phyloP scores from a whole-genome alignment of 2,329 filamentous ascomycete genomes.

The Exophiala xenobiotica region DNA sequence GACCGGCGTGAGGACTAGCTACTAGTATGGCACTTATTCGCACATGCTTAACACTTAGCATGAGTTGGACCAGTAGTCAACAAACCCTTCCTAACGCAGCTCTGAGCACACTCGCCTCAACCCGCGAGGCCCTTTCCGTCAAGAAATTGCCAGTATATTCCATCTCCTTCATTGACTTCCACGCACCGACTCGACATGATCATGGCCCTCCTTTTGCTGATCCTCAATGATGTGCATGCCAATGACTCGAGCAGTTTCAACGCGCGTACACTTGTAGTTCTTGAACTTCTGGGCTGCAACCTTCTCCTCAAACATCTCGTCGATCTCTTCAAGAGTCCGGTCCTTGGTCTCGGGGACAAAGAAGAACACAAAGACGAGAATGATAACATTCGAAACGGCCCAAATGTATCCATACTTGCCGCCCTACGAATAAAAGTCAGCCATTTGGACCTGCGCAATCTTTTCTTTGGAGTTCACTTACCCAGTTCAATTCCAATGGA shows the following conservation, averaged over 20 bases:
- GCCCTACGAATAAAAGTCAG: slow-evolving; percentile 14
- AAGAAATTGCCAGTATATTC: too few species aligned
- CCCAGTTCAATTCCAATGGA: slow-evolving; percentile 53
- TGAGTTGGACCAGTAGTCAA: too few species aligned
- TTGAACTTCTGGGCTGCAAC: slow-evolving; percentile 29
- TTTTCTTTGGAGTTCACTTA: neutral
- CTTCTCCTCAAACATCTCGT: slow-evolving; percentile 31
- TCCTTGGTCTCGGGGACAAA: slow-evolving; percentile 35
- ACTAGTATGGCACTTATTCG: too few species aligned
- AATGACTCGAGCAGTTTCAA: neutral
- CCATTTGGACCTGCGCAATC: neutral
- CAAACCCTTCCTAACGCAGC: too few species aligned
- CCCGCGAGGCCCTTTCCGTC: too few species aligned
- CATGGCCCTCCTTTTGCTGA: neutral
- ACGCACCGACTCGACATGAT: slow-evolving; percentile 6
- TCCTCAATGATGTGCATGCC: neutral
- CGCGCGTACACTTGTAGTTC: slow-evolving; percentile 28
- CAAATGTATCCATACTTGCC: slow-evolving; percentile 30
- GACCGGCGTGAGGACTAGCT: too few species aligned
- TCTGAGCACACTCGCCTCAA: too few species aligned
- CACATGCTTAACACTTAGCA: too few species aligned
- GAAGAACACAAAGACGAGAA: slow-evolving; percentile 24
- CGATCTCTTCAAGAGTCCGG: slow-evolving; percentile 34
- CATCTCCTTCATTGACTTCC: too few species aligned
- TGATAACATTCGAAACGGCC: slow-evolving; percentile 8